A percentile compares a stretch with the other conserved stretches of the same genome.
Evolutionary conservation across 208 protist genomes (phyloP).

Genomic region (Tritrichomonas foetus): DNA sequence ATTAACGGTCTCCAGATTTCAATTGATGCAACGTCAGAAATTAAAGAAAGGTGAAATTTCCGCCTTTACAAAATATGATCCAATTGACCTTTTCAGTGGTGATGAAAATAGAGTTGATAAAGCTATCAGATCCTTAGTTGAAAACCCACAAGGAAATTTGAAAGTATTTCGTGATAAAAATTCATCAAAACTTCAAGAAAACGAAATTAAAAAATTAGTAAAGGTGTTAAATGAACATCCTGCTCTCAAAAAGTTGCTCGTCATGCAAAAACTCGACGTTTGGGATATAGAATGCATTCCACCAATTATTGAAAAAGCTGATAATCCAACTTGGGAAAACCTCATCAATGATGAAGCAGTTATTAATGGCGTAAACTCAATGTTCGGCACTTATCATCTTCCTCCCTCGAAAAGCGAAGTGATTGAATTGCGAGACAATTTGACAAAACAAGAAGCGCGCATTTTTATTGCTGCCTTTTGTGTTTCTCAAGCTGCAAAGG

Average conservation of each 20-base stretch:
- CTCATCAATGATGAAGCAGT: not conserved
- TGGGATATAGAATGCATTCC: not conserved
- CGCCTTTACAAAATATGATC: not conserved
- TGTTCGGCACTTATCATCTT: not conserved
- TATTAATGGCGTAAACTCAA: not conserved
- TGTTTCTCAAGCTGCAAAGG: not conserved
- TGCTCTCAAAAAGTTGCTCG: not conserved
- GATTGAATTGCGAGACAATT: not conserved
- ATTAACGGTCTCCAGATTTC: not conserved
- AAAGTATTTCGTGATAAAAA: not conserved
- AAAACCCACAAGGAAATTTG: conserved; percentile 24
- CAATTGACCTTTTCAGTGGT: not conserved
- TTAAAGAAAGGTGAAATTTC: not conserved
- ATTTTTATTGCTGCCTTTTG: not conserved
- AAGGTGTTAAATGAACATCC: not conserved
- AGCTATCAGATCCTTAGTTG: not conserved
- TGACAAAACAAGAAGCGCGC: not conserved
- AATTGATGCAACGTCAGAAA: not conserved
- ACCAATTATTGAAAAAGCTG: not conserved
- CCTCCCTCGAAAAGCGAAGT: not conserved
- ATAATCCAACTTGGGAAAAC: not conserved
- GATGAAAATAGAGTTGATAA: not conserved
- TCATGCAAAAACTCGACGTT: not conserved
- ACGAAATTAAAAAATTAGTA: not conserved
- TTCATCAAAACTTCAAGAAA: not conserved